Conservation (phyloP, 2,329 filamentous ascomycete species). For the Graphilbum ipis-grandicollis region DNA sequence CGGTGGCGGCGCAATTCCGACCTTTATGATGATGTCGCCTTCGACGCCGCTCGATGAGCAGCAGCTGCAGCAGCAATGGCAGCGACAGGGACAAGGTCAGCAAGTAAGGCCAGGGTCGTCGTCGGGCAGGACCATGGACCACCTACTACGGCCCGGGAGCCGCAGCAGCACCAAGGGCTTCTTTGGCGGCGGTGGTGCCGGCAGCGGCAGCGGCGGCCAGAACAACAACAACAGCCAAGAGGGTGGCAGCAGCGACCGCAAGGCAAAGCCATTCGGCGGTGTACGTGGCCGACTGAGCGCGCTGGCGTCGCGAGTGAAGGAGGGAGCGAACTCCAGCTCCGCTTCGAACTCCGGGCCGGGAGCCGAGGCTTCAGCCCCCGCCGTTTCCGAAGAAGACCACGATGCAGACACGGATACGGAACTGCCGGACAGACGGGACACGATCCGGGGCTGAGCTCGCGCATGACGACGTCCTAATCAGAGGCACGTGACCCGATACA, state of each 20-base stretch:
- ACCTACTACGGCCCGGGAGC: constrained; percentile 10
- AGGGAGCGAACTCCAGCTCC: too few species aligned
- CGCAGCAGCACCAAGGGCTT: constrained; percentile 4
- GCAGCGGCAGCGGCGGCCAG: too few species aligned
- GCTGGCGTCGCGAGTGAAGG: constrained; percentile 12
- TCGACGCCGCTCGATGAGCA: constrained; percentile 23
- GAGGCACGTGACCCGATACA: too few species aligned
- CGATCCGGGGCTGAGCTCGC: too few species aligned
- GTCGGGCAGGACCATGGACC: constrained; percentile 1
- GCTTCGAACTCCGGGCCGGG: too few species aligned
- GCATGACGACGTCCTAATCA: too few species aligned
- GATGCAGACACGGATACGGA: neutral
- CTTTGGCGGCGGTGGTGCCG: too few species aligned
- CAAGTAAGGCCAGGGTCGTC: constrained; percentile 7
- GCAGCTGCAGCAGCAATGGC: too few species aligned
- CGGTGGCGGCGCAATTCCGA: constrained; percentile 22
- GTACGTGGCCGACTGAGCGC: constrained; percentile 12
- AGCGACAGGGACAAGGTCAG: too few species aligned
- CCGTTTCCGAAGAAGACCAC: neutral
- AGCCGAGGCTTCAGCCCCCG: too few species aligned
- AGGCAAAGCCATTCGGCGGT: constrained; percentile 6
- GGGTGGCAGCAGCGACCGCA: constrained; percentile 1
- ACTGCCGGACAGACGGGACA: neutral
- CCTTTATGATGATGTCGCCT: constrained; percentile 29
- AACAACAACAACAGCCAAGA: neutral